Conservation (phyloP, 164 flowering plant species). For the Brasenia schreberi region DNA sequence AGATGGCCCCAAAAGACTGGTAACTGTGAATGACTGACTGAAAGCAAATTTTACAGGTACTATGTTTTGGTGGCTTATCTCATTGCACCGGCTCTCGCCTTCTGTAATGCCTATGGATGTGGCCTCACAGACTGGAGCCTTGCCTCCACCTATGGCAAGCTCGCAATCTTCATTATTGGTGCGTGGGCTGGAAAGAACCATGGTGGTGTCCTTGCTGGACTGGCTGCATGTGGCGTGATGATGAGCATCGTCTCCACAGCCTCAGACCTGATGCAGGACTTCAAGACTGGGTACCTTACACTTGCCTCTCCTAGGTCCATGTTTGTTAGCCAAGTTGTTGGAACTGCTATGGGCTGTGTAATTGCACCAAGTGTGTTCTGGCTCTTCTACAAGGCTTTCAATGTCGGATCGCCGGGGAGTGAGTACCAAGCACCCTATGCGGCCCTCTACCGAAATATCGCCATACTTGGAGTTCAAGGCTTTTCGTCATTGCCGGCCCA, state of each 20-base stretch:
- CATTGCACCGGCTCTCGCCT: constrained; percentile 35
- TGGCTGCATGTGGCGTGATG: constrained; percentile 48
- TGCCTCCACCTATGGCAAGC: constrained; percentile 43
- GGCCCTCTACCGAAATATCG: constrained; percentile 23
- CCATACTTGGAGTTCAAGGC: constrained; percentile 34
- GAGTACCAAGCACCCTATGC: constrained; percentile 36
- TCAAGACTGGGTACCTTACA: constrained; percentile 47
- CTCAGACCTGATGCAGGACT: constrained; percentile 47
- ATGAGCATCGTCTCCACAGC: constrained; percentile 54
- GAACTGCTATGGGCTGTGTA: constrained; percentile 43
- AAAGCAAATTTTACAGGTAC: not conserved
- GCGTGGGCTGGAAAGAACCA: constrained; percentile 28
- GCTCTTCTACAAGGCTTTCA: constrained; percentile 36
- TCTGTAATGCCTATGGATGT: constrained; percentile 49
- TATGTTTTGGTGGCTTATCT: constrained; percentile 25
- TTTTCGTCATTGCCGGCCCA: constrained; percentile 25
- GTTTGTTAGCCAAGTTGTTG: constrained; percentile 41
- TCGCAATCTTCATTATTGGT: constrained; percentile 34
- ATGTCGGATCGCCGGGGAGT: constrained; percentile 2
- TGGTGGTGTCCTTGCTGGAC: constrained; percentile 43
- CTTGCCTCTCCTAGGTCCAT: constrained; percentile 40
- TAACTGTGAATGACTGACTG: too few relatives aligned
- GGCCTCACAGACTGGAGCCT: constrained; percentile 54
- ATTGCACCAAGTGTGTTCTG: constrained; percentile 33
- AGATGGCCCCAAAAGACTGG: too few relatives aligned